Base-by-base conservation (phyloP, 371 early-diverging fungal species). In the Blakeslea trispora region DNA sequence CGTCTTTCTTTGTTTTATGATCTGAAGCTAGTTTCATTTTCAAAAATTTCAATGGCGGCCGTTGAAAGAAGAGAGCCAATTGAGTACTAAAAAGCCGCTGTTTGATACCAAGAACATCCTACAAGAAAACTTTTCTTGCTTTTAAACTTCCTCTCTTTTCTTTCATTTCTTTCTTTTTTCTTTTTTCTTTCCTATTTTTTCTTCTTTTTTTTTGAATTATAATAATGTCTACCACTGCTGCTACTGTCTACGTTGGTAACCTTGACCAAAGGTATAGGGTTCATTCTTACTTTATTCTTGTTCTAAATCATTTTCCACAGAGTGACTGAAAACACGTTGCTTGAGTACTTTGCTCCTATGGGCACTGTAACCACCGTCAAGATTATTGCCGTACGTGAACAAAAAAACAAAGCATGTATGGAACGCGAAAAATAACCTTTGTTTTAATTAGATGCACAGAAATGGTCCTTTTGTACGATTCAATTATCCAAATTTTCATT, bases 191-290 rank as follows among this genome's bases (percentile, higher is more conserved):
- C 9, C 5, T 21, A 18, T 32, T 32, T 37, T 37, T 37, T 37
- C 11, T 11, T 11, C 9, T 37, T 37, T 37, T 37, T 37, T 6
- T 37, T 6, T 37, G 2, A 13, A 13, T 6, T 37, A 13, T 11
- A 37, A 14, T 37, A 28, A 28, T 28, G 28, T 28, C 28, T 28
- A 7, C 28, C 7, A 28, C 37, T 37, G 2, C 37, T 10, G 37
- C 37, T 13, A 72, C 74, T 17, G 69, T 92, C 28, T 95, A 94
- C 61, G 92, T 93, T 28, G 94, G 94, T 35, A 94, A 92, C 71
- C 81, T 95, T 58, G 93, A 94, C 75, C 89, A 85, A 54, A 85
- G 86, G 79, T 78, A 55, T 52, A 18, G 37, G 40, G 22, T 42
- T 41, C 21, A 23, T n/a, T 15, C n/a, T 11, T n/a, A 10, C 15